A percentile compares a stretch with the other conserved stretches of the same genome.
Conservation (phyloP, 139 green algal genomes). For the Mesostigma viride region DNA sequence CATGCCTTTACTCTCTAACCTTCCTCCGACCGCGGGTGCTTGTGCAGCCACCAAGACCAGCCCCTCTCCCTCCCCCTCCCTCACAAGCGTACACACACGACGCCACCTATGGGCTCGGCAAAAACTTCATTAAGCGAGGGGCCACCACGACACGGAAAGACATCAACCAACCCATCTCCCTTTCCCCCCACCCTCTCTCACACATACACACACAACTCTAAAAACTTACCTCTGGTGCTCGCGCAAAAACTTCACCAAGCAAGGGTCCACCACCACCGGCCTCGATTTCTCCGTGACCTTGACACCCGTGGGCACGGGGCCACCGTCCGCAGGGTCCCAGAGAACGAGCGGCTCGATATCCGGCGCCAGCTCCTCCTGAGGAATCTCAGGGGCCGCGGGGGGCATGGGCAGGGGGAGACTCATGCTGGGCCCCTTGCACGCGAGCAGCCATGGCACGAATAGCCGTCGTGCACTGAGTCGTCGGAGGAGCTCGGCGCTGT, state of each 20-base stretch:
- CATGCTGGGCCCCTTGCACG: not conserved
- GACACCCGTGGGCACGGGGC: not conserved
- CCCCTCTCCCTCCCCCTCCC: too few species aligned
- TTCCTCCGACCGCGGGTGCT: too few species aligned
- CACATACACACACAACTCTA: not conserved
- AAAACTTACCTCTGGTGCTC: constrained; percentile 23
- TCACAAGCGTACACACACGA: too few species aligned
- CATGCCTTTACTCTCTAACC: too few species aligned
- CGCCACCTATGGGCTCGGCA: too few species aligned
- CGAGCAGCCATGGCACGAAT: not conserved
- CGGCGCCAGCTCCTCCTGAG: constrained; percentile 2
- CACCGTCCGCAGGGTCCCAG: constrained; percentile 25
- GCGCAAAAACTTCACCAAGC: constrained; percentile 28
- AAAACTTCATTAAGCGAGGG: too few species aligned
- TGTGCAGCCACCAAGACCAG: too few species aligned
- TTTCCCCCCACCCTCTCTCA: too few species aligned
- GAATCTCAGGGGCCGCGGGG: not conserved
- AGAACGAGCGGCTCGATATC: constrained; percentile 29
- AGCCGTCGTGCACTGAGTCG: not conserved
- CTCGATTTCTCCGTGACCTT: constrained; percentile 6
- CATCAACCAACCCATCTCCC: too few species aligned
- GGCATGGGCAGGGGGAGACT: not conserved
- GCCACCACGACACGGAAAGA: not conserved
- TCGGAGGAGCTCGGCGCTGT: not conserved
- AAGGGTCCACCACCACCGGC: constrained; percentile 18